These are phyloP conservation scores for Przewalskia tangutica DNA, from an alignment of 257 asterid species.

Conservation along the genomic window DNA sequence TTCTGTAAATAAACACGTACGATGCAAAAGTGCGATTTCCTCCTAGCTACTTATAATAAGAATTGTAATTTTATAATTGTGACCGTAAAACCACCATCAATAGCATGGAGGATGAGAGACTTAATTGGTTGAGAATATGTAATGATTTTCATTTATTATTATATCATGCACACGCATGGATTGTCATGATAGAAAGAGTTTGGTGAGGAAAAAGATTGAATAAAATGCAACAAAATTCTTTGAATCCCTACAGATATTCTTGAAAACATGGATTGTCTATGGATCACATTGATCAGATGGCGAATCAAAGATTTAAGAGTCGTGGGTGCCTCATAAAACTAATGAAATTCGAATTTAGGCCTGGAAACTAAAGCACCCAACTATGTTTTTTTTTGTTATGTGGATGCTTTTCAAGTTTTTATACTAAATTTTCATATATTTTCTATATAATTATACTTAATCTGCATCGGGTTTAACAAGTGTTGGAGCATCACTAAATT, in stretches of 20 bases:
- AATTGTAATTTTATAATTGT: neutral
- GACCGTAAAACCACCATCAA: neutral
- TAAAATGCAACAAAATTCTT: neutral
- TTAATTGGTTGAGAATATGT: neutral
- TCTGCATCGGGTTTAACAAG: too few species aligned
- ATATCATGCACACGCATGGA: slow-evolving; percentile 1
- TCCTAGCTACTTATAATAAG: neutral
- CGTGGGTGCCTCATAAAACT: too few species aligned
- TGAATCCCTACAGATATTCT: neutral
- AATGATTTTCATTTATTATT: neutral
- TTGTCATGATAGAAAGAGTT: neutral
- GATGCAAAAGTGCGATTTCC: neutral
- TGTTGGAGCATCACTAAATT: too few species aligned
- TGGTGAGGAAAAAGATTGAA: neutral
- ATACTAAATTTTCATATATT: too few species aligned
- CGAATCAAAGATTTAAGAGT: too few species aligned
- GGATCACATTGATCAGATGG: neutral
- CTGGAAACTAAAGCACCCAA: too few species aligned
- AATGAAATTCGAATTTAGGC: too few species aligned
- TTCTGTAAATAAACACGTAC: too few species aligned
- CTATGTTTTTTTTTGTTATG: too few species aligned
- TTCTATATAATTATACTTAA: too few species aligned
- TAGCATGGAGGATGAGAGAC: neutral
- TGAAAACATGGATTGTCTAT: neutral
- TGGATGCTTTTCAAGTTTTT: too few species aligned